Conservation (phyloP, 441 rosid genomes). For the Aquilaria agallochum region DNA sequence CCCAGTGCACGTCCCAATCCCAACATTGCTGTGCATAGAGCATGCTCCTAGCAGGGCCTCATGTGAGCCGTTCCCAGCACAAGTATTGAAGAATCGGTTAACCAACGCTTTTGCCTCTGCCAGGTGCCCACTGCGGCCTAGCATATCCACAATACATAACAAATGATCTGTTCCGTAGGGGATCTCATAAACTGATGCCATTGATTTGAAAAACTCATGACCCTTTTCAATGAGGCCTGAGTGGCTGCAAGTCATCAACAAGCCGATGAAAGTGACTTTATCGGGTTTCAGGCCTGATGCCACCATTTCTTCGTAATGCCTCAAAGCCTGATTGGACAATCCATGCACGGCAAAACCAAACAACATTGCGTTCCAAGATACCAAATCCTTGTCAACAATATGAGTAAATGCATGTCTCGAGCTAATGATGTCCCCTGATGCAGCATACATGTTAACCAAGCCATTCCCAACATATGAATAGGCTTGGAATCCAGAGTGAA, state of each 20-base stretch:
- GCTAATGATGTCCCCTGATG: slow-evolving; percentile 60
- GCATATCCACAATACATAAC: slow-evolving; percentile 74
- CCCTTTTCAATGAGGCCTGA: slow-evolving; percentile 65
- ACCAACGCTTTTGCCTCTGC: slow-evolving; percentile 55
- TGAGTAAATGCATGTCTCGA: slow-evolving; percentile 48
- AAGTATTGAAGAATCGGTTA: slow-evolving; percentile 15
- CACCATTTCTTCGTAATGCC: slow-evolving; percentile 48
- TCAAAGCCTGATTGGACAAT: slow-evolving; percentile 43
- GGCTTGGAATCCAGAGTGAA: slow-evolving; percentile 44
- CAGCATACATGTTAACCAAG: slow-evolving; percentile 73
- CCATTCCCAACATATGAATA: slow-evolving; percentile 63
- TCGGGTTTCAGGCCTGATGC: slow-evolving; percentile 56
- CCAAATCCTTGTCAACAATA: slow-evolving; percentile 50
- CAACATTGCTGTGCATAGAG: slow-evolving; percentile 36
- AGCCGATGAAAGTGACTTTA: slow-evolving; percentile 63
- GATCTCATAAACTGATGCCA: slow-evolving; percentile 40
- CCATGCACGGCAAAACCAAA: slow-evolving; percentile 75
- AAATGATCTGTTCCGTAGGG: slow-evolving; percentile 51
- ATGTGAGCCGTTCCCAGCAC: slow-evolving; percentile 20
- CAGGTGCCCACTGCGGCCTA: slow-evolving; percentile 62
- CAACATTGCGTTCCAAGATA: slow-evolving; percentile 72
- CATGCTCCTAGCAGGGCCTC: slow-evolving; percentile 73
- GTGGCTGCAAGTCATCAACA: slow-evolving; percentile 76
- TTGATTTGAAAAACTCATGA: slow-evolving; percentile 32
- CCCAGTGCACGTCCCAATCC: slow-evolving; percentile 35